Evolutionary conservation across 225 moss, liverwort and hornwort genomes (phyloP).

Genomic region (Neckera pumila): DNA sequence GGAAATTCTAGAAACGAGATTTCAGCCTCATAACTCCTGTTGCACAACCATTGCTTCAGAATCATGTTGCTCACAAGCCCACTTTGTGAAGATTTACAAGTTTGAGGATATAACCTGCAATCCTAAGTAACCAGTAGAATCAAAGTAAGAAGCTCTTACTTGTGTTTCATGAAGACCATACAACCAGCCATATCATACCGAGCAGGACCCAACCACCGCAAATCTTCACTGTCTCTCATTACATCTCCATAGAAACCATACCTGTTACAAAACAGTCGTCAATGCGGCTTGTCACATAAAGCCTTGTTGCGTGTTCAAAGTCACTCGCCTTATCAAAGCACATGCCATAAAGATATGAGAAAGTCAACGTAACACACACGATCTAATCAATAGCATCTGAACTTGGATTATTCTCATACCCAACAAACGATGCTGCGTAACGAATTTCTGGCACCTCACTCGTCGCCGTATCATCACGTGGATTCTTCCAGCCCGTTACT

Average conservation of each 20-base stretch:
- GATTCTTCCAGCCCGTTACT: slow-evolving; percentile 70
- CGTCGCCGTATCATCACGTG: slow-evolving; percentile 16
- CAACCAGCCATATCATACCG: slow-evolving; percentile 83
- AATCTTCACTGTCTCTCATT: slow-evolving; percentile 68
- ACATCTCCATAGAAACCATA: slow-evolving; percentile 99
- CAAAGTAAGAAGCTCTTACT: slow-evolving; percentile 24
- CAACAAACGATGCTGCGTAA: slow-evolving; percentile 95
- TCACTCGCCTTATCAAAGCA: background rate
- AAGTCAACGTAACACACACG: background rate
- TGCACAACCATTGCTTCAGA: background rate
- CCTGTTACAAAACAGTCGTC: slow-evolving; percentile 17
- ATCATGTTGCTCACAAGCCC: background rate
- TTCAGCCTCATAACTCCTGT: slow-evolving; percentile 85
- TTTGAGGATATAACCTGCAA: background rate
- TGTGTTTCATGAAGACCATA: slow-evolving; percentile 80
- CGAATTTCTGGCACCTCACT: slow-evolving; percentile 63
- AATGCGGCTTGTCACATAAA: background rate
- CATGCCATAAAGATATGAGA: background rate
- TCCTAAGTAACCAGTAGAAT: background rate
- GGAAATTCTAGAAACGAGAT: slow-evolving; percentile 79
- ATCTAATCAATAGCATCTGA: background rate
- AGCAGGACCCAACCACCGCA: slow-evolving; percentile 86
- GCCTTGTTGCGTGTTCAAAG: background rate
- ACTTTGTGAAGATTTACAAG: background rate
- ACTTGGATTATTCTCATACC: slow-evolving; percentile 31